A percentile compares a stretch with the other conserved stretches of the same genome.
phyloP scores from a whole-genome alignment of 768 basidiomycete genomes.

The Zangia roseola region DNA sequence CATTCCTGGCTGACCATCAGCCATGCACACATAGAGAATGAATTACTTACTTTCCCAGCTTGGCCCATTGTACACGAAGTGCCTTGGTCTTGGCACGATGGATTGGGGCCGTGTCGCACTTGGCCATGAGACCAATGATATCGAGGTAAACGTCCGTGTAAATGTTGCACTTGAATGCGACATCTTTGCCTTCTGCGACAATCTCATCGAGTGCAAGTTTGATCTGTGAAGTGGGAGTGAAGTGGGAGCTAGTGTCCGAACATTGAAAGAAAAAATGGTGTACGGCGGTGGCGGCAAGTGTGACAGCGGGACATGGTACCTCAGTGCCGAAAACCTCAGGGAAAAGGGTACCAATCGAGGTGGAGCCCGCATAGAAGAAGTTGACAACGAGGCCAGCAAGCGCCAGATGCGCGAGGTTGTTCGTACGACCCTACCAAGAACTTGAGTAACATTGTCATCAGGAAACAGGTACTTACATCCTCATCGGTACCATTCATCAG shows the following conservation, averaged over 20 bases:
- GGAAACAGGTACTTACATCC: too few relatives aligned
- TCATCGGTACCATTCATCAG: background rate
- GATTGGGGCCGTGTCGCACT: slow-evolving; percentile 1
- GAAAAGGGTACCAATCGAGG: background rate
- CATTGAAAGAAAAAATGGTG: background rate
- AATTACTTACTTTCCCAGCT: background rate
- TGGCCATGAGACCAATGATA: slow-evolving; percentile 1
- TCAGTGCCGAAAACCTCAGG: background rate
- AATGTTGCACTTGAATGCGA: slow-evolving; percentile 1
- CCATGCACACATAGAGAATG: too few relatives aligned
- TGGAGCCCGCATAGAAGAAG: slow-evolving; percentile 2
- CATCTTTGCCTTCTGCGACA: background rate
- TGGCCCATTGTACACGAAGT: background rate
- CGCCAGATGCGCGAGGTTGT: background rate
- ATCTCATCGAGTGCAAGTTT: slow-evolving; percentile 2
- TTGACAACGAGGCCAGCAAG: background rate
- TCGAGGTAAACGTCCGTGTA: slow-evolving; percentile 1
- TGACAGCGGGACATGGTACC: background rate
- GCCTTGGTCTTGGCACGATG: slow-evolving; percentile 2
- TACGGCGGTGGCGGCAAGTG: slow-evolving; percentile 1
- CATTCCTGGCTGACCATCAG: background rate
- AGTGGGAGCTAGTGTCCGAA: too few relatives aligned
- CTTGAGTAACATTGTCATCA: background rate
- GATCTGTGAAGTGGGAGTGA: background rate
- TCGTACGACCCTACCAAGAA: background rate